Conservation (phyloP, 345 rosid genomes). For the Pelargonium nanum region DNA sequence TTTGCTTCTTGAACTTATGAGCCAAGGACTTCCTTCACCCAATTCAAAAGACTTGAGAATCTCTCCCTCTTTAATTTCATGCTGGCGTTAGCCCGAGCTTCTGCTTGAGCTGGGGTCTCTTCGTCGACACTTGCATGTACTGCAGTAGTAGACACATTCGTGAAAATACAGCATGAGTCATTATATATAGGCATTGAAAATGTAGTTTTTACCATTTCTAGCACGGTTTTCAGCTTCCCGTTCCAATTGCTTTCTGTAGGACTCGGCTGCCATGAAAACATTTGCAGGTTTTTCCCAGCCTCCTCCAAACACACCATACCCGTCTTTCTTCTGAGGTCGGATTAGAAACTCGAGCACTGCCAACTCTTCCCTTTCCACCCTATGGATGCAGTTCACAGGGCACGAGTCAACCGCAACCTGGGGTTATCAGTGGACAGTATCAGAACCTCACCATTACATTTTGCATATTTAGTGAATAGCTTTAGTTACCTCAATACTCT, state of each 20-base stretch:
- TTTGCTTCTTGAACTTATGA: too few species aligned
- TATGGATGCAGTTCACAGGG: conserved; percentile 55
- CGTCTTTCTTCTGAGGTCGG: conserved; percentile 36
- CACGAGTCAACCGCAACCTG: conserved; percentile 53
- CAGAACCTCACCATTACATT: too few species aligned
- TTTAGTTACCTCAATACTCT: conserved; percentile 35
- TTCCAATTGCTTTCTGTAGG: conserved; percentile 32
- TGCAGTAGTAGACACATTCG: conserved; percentile 9
- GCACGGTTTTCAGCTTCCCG: conserved; percentile 13
- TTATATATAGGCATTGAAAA: too few species aligned
- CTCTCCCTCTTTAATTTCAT: conserved; percentile 30
- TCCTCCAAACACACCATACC: conserved; percentile 49
- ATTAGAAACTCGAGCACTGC: conserved; percentile 40
- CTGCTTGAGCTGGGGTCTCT: conserved; percentile 53
- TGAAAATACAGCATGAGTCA: neutral
- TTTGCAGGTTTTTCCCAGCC: conserved; percentile 53
- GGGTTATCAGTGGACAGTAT: too few species aligned
- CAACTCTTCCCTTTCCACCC: conserved; percentile 47
- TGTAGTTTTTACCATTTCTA: conserved; percentile 9
- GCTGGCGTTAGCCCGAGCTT: conserved; percentile 34
- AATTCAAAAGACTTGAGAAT: conserved; percentile 26
- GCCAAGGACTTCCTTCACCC: conserved; percentile 17
- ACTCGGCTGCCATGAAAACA: conserved; percentile 43
- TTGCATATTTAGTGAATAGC: neutral
- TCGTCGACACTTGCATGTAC: conserved; percentile 25